Base-by-base conservation (phyloP, 306 rosid genomes). In the Benincasa hispida region DNA sequence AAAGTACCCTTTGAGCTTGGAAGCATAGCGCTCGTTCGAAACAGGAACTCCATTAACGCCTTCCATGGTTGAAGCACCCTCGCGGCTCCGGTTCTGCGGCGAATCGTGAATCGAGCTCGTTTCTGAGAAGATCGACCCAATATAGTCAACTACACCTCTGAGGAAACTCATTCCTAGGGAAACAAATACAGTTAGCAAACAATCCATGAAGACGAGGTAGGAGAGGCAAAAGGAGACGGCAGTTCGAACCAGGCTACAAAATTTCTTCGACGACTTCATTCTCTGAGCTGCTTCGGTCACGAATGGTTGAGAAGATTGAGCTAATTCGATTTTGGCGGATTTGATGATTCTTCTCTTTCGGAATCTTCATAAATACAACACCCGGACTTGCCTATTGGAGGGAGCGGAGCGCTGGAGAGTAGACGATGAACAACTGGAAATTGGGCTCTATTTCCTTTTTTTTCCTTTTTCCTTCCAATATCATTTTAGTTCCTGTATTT, bases 1-100 rank as follows among this genome's bases (percentile, higher is more conserved):
- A 77, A 83, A 90, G 86, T 84, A 94, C 1, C 97, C 96, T 81
- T 91, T 90, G 53, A 94, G 91, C 93, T 94, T 94, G 82, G 85
- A 89, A 17, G 97, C 98, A 3, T 91, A 89, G 57, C 97, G 96
- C 79, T 94, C 97, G 78, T 91, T 91, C 58, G 93, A 84, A 69
- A 90, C 87, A 14, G 92, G 79, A 80, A 87, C 55, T 14, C 88
- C 81, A 79, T 86, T 82, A 17, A 77, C 69, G 56, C 78, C 78
- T 42, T 90, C 95, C 98, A 94, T 90, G 83, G 79, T 30, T 8
- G 88, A 83, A 75, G 87, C 77, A 81, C 37, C 54, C 80, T 76
- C 68, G 13, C 34, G 17, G 80, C 30, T 80, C 35, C 85, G 76
- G 56, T 86, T 79, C 24, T 79, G 35, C 45, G 80, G 66, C 56